phyloP scores from a whole-genome alignment of 2,329 filamentous ascomycete species.

The Sordariomycetes sp. region DNA sequence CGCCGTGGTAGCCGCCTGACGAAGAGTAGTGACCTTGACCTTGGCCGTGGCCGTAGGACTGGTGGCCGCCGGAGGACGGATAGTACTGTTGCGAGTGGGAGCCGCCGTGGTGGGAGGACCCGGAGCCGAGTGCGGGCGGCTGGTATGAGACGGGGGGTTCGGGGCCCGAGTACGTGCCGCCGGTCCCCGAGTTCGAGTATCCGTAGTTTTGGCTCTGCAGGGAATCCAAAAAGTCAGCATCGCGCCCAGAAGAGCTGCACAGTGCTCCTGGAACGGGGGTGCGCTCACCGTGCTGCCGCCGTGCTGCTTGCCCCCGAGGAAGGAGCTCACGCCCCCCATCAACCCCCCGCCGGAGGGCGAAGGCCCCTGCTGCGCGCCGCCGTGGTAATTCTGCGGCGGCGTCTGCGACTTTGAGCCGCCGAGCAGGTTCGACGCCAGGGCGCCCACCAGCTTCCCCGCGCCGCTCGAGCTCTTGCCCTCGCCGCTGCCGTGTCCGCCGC shows the following conservation, averaged over 20 bases:
- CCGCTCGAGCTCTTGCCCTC: slow-evolving; percentile 23
- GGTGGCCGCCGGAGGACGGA: slow-evolving; percentile 11
- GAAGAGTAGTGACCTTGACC: neutral
- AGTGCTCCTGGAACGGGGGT: neutral
- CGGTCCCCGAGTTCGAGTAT: slow-evolving; percentile 41
- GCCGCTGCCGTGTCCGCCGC: slow-evolving; percentile 18
- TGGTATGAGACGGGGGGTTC: slow-evolving; percentile 52
- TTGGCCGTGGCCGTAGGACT: slow-evolving; percentile 3
- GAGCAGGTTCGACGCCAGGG: slow-evolving; percentile 42
- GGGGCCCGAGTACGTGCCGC: slow-evolving; percentile 46
- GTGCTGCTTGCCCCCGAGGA: slow-evolving; percentile 36
- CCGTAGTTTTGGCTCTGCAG: slow-evolving; percentile 43
- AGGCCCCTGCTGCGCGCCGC: slow-evolving; percentile 22
- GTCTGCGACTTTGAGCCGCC: slow-evolving; percentile 13
- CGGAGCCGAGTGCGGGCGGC: slow-evolving; percentile 12
- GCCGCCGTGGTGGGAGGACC: slow-evolving; percentile 6
- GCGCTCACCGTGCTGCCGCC: slow-evolving; percentile 18
- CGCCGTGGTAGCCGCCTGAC: neutral
- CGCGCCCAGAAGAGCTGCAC: neutral
- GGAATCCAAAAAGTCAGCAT: neutral
- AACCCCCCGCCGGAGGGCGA: slow-evolving; percentile 29
- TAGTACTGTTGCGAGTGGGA: slow-evolving; percentile 17
- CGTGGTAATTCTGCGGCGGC: slow-evolving; percentile 31
- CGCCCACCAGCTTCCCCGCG: slow-evolving; percentile 41
- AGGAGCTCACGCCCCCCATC: slow-evolving; percentile 38